These are phyloP conservation scores for Coriaria nepalensis DNA, from an alignment of 306 rosid species.

Conservation along the genomic window DNA sequence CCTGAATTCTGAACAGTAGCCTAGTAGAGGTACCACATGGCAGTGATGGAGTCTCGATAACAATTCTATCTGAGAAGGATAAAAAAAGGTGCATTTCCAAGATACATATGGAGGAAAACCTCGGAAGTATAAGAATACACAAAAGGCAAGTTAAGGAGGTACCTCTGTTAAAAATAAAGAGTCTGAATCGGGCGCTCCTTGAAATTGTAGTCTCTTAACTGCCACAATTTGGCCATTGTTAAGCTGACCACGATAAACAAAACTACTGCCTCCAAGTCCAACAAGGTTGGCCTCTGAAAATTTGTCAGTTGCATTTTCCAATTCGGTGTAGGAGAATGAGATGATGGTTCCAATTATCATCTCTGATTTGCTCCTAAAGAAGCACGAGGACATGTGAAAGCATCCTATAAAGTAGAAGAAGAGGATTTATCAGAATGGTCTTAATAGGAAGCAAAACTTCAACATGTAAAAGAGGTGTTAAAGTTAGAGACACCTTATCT, in stretches of 20 bases:
- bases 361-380: conserved; percentile 40
- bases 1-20: conserved; percentile 72
- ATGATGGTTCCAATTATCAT: conserved; percentile 49
- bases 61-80: conserved; percentile 67
- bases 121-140: neutral
- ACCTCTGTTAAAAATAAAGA: conserved; percentile 70
- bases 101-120: neutral
- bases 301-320: conserved; percentile 68
- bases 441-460: neutral
- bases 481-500: neutral
- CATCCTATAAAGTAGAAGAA: conserved; percentile 36
- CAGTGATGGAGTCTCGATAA: conserved; percentile 84
- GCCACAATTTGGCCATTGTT: conserved; percentile 63
- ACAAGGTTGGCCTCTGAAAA: conserved; percentile 68
- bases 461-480: neutral
- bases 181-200: conserved; percentile 56
- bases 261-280: conserved; percentile 89
- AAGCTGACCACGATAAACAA: conserved; percentile 68
- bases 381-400: conserved; percentile 47
- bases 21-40: conserved; percentile 81
- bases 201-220: conserved; percentile 60
- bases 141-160: conserved; percentile 13
- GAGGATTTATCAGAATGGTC: neutral
- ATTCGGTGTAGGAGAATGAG: conserved; percentile 61
- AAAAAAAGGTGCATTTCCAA: conserved; percentile 1